Percentiles rank a stretch among this genome's conserved stretches.
phyloP scores from a whole-genome alignment of 1,284 basidiomycete genomes.

The Microbotryum lychnidis-dioicae region DNA sequence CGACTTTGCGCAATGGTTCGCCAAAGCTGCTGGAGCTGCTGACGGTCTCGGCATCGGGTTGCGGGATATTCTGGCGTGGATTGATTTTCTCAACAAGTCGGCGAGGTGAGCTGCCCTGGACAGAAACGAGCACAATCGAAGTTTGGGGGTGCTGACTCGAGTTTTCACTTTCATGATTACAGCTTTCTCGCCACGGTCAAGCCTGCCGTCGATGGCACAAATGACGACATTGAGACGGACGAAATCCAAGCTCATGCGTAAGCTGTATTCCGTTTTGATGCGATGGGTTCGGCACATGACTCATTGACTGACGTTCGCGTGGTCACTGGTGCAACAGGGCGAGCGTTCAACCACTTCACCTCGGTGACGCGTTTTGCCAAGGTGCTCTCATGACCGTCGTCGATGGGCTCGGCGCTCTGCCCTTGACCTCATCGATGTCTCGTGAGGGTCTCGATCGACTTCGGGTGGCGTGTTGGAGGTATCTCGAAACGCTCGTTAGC shows the following conservation, averaged over 20 bases:
- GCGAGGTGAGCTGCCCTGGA: background rate
- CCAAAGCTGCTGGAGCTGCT: slow-evolving; percentile 55
- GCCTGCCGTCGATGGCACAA: background rate
- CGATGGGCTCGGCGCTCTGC: slow-evolving; percentile 41
- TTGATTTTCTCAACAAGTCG: slow-evolving; percentile 68
- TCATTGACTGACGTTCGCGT: background rate
- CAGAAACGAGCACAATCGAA: background rate
- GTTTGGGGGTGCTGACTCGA: background rate
- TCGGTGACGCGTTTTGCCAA: slow-evolving; percentile 39
- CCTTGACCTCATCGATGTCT: slow-evolving; percentile 26
- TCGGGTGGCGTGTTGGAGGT: slow-evolving; percentile 16
- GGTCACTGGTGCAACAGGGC: background rate
- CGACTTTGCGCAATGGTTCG: slow-evolving; percentile 76
- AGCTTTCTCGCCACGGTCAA: background rate
- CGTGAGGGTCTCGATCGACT: slow-evolving; percentile 22
- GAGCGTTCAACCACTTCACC: background rate
- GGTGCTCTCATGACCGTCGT: slow-evolving; percentile 43
- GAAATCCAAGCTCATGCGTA: too few species aligned
- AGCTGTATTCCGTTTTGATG: too few species aligned
- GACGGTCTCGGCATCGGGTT: slow-evolving; percentile 58
- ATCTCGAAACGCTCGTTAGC: slow-evolving; percentile 22
- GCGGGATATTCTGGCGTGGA: slow-evolving; percentile 90
- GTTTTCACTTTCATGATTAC: background rate
- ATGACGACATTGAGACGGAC: too few species aligned
- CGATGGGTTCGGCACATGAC: background rate